These are phyloP conservation scores for Cladophialophora carrionii DNA, from an alignment of 2,329 filamentous ascomycete genomes.

Conservation along the genomic window DNA sequence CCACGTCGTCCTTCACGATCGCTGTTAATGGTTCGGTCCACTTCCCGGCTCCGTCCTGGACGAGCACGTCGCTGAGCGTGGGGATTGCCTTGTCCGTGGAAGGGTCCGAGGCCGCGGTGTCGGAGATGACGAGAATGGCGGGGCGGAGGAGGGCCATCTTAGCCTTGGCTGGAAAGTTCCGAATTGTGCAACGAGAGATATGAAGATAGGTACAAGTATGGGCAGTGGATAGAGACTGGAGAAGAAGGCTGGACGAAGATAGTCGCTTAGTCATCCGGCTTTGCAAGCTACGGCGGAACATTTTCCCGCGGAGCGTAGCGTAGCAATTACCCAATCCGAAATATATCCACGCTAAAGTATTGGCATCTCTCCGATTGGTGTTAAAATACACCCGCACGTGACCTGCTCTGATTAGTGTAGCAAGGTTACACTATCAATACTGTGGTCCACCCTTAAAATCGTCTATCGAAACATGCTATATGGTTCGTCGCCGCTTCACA, in stretches of 20 bases:
- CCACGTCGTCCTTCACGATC: slow-evolving; percentile 78
- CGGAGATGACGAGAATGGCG: slow-evolving; percentile 84
- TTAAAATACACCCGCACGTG: no score
- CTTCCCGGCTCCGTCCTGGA: slow-evolving; percentile 65
- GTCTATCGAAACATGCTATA: no score
- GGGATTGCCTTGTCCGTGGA: slow-evolving; percentile 74
- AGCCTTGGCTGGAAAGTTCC: slow-evolving; percentile 48
- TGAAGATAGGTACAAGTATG: not conserved
- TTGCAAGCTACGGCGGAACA: not conserved
- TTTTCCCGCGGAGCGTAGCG: no score
- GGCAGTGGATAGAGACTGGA: not conserved
- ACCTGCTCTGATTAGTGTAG: no score
- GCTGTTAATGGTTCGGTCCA: slow-evolving; percentile 71
- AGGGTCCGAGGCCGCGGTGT: slow-evolving; percentile 80
- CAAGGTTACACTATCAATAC: no score
- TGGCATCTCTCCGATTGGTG: no score
- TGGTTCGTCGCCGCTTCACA: no score
- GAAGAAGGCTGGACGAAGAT: not conserved
- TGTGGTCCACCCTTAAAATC: no score
- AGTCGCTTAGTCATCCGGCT: not conserved
- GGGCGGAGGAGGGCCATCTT: slow-evolving; percentile 60
- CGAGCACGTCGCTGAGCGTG: slow-evolving; percentile 70
- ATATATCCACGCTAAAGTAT: no score
- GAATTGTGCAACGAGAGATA: not conserved
- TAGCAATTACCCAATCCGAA: no score